phyloP scores from a whole-genome alignment of 2,329 filamentous ascomycete genomes.

The Colletotrichum lini region DNA sequence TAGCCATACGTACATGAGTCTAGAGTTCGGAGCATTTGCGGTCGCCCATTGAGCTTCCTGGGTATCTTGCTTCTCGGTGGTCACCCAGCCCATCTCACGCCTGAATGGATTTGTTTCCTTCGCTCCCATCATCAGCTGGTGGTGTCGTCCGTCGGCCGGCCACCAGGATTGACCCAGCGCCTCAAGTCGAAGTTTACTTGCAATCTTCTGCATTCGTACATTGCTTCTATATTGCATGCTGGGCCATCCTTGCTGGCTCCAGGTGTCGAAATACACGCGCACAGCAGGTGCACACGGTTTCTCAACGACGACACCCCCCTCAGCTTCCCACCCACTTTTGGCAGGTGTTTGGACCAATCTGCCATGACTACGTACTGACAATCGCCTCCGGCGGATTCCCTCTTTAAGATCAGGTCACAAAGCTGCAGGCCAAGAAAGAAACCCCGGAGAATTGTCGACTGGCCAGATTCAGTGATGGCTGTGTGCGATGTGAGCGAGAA shows the following conservation, averaged over 20 bases:
- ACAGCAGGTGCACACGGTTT: not conserved
- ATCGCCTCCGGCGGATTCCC: not conserved
- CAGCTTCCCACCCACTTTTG: constrained; percentile 13
- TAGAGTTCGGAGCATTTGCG: not conserved
- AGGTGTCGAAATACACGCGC: constrained; percentile 6
- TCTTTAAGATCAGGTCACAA: constrained; percentile 16
- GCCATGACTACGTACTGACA: constrained; percentile 2
- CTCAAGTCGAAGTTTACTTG: constrained; percentile 6
- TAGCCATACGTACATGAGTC: not conserved
- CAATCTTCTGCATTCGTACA: constrained; percentile 16
- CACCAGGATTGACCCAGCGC: constrained; percentile 21
- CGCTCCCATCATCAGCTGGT: not conserved
- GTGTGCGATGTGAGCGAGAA: not conserved
- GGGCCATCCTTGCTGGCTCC: constrained; percentile 18
- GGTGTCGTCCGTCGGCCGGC: not conserved
- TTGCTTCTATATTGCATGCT: constrained; percentile 7
- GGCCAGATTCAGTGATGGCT: not conserved
- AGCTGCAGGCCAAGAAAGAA: constrained; percentile 26
- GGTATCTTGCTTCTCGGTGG: not conserved
- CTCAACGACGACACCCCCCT: constrained; percentile 22
- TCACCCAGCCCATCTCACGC: constrained; percentile 2
- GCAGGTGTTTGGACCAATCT: constrained; percentile 11
- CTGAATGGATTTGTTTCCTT: not conserved
- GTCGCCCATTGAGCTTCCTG: too few relatives aligned
- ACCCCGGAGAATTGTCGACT: constrained; percentile 8